Percentiles rank a stretch among this genome's conserved stretches.
Evolutionary conservation across 129 eudicot genomes (phyloP).

Genomic region (Sambucus nigra): DNA sequence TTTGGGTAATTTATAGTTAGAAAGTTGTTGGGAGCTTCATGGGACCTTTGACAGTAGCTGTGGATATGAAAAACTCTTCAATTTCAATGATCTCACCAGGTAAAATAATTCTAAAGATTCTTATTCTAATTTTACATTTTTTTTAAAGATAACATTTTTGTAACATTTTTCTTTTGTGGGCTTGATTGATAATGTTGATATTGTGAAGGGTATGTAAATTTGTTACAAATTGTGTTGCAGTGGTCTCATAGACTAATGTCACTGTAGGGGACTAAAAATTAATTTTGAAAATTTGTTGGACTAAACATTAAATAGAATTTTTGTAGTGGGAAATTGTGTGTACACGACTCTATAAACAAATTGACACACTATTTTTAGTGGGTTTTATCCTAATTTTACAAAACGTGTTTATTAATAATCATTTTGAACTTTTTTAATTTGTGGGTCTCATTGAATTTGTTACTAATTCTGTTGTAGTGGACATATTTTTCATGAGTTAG

Average conservation of each 20-base stretch:
- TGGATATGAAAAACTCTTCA: conserved; percentile 31
- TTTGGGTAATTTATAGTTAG: background rate
- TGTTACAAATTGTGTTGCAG: background rate
- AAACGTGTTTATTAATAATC: too few species aligned
- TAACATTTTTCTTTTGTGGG: background rate
- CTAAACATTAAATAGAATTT: too few species aligned
- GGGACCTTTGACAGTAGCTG: conserved; percentile 55
- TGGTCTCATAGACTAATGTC: too few species aligned
- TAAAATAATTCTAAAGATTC: too few species aligned
- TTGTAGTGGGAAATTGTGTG: too few species aligned
- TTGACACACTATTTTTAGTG: too few species aligned
- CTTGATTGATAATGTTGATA: conserved; percentile 5
- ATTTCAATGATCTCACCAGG: background rate
- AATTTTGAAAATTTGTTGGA: too few species aligned
- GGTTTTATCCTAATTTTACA: too few species aligned
- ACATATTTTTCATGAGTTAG: too few species aligned
- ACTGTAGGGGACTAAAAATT: too few species aligned
- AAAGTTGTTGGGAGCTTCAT: conserved; percentile 17
- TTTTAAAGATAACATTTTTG: background rate
- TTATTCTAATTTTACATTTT: too few species aligned
- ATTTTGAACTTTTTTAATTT: background rate
- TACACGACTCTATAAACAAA: too few species aligned
- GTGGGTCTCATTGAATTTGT: conserved; percentile 9
- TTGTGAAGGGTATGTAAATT: background rate
- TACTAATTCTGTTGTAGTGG: background rate